Conservation (phyloP, 257 asterid species). For the Salvia rosmarinus region DNA sequence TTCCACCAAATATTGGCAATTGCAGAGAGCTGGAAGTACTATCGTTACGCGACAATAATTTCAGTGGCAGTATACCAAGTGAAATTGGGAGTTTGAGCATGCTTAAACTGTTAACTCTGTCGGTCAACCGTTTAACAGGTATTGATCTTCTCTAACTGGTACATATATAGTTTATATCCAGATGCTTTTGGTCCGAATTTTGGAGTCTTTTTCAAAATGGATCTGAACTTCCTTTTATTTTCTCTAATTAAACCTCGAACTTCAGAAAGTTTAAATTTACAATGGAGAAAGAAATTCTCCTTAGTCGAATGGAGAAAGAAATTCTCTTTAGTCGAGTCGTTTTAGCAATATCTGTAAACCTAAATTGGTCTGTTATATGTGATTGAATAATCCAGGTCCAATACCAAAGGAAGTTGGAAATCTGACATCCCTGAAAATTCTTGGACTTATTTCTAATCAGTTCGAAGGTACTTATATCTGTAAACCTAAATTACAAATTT, state of each 20-base stretch:
- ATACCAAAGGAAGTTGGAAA: slow-evolving; percentile 29
- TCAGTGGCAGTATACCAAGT: slow-evolving; percentile 43
- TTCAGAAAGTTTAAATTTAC: too few species aligned
- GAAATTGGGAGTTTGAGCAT: slow-evolving; percentile 24
- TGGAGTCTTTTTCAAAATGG: too few species aligned
- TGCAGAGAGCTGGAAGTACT: slow-evolving; percentile 39
- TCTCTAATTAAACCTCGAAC: too few species aligned
- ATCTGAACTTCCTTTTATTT: too few species aligned
- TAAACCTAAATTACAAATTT: background rate
- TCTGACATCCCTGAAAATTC: background rate
- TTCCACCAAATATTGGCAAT: slow-evolving; percentile 40
- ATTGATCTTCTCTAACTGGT: too few species aligned
- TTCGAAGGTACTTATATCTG: background rate
- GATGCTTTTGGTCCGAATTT: too few species aligned
- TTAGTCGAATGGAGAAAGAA: too few species aligned
- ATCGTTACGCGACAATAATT: slow-evolving; percentile 36
- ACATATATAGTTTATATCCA: too few species aligned
- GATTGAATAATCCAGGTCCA: background rate
- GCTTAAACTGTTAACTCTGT: slow-evolving; percentile 15
- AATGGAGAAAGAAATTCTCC: too few species aligned
- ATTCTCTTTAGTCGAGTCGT: too few species aligned
- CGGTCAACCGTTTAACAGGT: slow-evolving; percentile 1
- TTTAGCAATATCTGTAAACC: background rate
- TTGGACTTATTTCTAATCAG: background rate
- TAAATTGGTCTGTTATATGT: background rate